A percentile compares a stretch with the other conserved stretches of the same genome.
Conservation (phyloP, 768 basidiomycete genomes). For the Boletus eberwhitei region DNA sequence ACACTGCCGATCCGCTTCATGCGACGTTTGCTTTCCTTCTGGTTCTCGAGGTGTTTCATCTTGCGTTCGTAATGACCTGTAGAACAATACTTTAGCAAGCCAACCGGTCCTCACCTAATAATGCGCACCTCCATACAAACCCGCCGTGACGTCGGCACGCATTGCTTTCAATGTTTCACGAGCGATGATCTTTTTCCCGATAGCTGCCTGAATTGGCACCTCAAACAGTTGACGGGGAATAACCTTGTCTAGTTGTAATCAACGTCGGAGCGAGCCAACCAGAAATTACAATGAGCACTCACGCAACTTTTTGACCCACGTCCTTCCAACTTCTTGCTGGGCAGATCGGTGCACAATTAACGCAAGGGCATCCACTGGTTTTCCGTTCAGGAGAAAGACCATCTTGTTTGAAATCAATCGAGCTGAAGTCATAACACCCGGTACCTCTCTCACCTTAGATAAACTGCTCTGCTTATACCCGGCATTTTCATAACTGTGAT, state of each 20-base stretch:
- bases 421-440: background rate
- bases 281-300: conserved; percentile 28
- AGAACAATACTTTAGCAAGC: background rate
- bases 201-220: conserved; percentile 90
- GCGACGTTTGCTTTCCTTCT: conserved; percentile 88
- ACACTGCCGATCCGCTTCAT: conserved; percentile 89
- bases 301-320: conserved; percentile 94
- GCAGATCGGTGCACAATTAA: conserved; percentile 84
- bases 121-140: conserved; percentile 77
- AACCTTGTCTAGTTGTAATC: conserved; percentile 62
- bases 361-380: conserved; percentile 90
- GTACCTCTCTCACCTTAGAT: conserved; percentile 59
- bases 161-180: conserved; percentile 84
- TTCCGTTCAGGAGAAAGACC: conserved; percentile 83
- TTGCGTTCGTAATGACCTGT: conserved; percentile 90
- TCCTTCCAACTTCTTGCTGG: conserved; percentile 68
- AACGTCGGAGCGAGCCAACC: background rate
- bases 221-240: conserved; percentile 93
- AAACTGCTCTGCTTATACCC: conserved; percentile 82
- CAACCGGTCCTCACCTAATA: background rate
- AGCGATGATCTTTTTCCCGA: conserved; percentile 85
- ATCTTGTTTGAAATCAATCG: conserved; percentile 49
- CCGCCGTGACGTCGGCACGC: conserved; percentile 91
- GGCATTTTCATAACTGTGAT: conserved; percentile 84
- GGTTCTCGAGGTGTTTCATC: conserved; percentile 81